Conservation (phyloP, 768 basidiomycete species). For the Russula virescens region DNA sequence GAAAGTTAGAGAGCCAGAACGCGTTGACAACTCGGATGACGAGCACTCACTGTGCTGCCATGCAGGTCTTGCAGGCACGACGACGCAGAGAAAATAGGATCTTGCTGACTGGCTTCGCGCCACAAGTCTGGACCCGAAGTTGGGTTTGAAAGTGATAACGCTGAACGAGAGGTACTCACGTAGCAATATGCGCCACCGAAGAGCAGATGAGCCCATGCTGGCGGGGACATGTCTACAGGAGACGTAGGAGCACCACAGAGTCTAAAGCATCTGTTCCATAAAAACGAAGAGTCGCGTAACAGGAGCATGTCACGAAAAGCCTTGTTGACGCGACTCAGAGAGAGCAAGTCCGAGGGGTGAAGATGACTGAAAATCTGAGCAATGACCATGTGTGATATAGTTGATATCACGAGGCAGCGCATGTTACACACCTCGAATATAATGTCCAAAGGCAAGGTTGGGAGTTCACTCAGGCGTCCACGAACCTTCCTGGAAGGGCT, state of each 20-base stretch:
- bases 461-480: conserved; percentile 18
- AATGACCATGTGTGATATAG: not conserved
- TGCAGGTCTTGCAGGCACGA: conserved; percentile 19
- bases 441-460: conserved; percentile 29
- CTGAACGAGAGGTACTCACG: not conserved
- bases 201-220: conserved; percentile 17
- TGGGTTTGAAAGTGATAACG: not conserved
- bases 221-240: conserved; percentile 14
- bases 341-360: conserved; percentile 31
- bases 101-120: conserved; percentile 14
- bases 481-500: not conserved
- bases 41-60: conserved; percentile 3
- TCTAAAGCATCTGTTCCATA: conserved; percentile 28
- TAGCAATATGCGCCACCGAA: conserved; percentile 20
- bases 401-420: not conserved
- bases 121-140: conserved; percentile 6
- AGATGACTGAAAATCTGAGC: conserved; percentile 31
- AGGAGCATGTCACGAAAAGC: conserved; percentile 29
- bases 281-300: conserved; percentile 18
- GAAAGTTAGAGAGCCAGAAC: not conserved
- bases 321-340: conserved; percentile 30
- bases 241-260: conserved; percentile 2
- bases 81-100: conserved; percentile 18
- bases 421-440: conserved; percentile 27
- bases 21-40: not conserved